Conservation (phyloP, 176 grass and related monocot genomes). For the Aegilops sharonensis region DNA sequence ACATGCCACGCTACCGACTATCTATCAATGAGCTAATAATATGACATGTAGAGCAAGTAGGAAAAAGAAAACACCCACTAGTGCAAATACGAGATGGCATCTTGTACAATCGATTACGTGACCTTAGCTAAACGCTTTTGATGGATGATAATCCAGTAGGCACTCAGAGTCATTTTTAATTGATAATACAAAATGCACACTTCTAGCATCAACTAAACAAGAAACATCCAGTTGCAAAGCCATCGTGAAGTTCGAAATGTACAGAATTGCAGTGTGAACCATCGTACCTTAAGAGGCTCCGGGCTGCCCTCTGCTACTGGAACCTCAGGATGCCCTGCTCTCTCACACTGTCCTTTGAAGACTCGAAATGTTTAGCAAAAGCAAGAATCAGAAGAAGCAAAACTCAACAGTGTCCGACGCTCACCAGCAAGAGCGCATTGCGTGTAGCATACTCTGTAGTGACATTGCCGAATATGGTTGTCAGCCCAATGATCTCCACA, state of each 20-base stretch:
- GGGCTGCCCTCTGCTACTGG: conserved; percentile 85
- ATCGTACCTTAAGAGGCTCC: conserved; percentile 70
- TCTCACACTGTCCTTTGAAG: conserved; percentile 86
- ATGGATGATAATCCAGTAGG: conserved; percentile 17
- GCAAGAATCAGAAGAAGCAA: not conserved
- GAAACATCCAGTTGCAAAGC: not conserved
- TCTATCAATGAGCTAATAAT: not conserved
- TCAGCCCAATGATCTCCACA: conserved; percentile 75
- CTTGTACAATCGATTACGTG: not conserved
- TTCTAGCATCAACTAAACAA: not conserved
- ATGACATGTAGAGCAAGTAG: not conserved
- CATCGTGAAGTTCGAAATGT: not conserved
- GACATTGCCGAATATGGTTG: conserved; percentile 87
- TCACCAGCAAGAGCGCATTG: conserved; percentile 87
- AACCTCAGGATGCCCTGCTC: conserved; percentile 78
- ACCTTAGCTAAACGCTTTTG: not conserved
- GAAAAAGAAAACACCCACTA: not conserved
- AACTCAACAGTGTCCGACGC: not conserved
- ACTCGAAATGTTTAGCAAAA: not conserved
- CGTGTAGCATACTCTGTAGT: conserved; percentile 58
- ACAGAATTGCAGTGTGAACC: not conserved
- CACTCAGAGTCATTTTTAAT: conserved; percentile 15
- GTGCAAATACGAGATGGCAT: not conserved
- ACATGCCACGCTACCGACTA: not conserved
- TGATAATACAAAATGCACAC: not conserved